These are phyloP conservation scores for Petrea volubilis DNA, from an alignment of 257 asterid species.

Conservation along the genomic window DNA sequence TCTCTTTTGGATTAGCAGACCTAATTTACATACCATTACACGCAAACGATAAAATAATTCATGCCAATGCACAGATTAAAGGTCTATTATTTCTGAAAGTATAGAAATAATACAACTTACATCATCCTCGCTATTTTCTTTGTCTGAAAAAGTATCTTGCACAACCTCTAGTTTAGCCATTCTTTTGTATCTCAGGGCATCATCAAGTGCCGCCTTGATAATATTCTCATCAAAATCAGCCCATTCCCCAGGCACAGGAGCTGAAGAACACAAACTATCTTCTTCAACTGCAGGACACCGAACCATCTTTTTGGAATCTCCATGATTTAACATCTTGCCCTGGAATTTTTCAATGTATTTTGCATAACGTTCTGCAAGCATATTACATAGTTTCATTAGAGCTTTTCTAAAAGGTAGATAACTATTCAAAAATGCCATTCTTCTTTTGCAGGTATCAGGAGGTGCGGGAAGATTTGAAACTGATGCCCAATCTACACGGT, in stretches of 20 bases:
- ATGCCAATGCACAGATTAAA: constrained; percentile 15
- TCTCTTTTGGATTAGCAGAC: neutral
- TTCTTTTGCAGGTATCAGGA: constrained; percentile 76
- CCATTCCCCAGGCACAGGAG: constrained; percentile 49
- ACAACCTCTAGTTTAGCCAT: constrained; percentile 49
- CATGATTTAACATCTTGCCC: constrained; percentile 41
- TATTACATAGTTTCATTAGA: constrained; percentile 65
- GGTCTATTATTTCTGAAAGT: neutral
- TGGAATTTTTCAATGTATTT: constrained; percentile 58
- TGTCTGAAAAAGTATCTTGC: constrained; percentile 30
- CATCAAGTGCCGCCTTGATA: constrained; percentile 62
- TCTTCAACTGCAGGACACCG: constrained; percentile 34
- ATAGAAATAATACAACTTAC: constrained; percentile 43
- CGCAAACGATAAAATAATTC: neutral
- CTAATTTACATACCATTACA: constrained; percentile 4
- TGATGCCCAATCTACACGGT: constrained; percentile 75
- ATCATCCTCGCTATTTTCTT: constrained; percentile 38
- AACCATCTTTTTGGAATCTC: constrained; percentile 35
- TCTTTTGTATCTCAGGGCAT: constrained; percentile 61
- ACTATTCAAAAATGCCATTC: constrained; percentile 71
- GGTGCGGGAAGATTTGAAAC: constrained; percentile 84
- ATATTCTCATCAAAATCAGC: constrained; percentile 69
- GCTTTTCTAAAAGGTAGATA: constrained; percentile 59
- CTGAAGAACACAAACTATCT: constrained; percentile 24
- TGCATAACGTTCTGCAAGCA: constrained; percentile 67